Base-by-base conservation (phyloP, 148 eudicot genomes). In the Cornus florida region DNA sequence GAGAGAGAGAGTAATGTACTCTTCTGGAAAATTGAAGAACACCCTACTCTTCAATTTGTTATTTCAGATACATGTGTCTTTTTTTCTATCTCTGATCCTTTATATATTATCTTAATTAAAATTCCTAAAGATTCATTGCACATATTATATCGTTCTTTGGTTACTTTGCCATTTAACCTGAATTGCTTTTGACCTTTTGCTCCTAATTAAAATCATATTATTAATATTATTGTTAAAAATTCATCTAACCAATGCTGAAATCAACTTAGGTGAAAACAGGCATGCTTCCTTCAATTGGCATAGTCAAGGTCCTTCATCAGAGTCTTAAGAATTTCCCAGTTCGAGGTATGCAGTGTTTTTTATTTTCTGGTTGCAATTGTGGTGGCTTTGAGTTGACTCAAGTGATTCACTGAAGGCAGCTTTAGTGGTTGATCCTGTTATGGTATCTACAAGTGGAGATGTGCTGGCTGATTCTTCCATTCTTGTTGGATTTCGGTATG, bases 391-490 rank as follows among this genome's bases (percentile, higher is more conserved):
- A 83, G 78, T 76, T 80, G 79, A 86, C 77, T 50, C 33, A 62
- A 38, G 78, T 70, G 60, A 77, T 81, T 79, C 39, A 77, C 72
- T 87, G 84, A 93, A 93, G 92, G 86, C 91, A 95, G 98, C 97
- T 85, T 80, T 95, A 72, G 96, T 95, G 70, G 94, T 95, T 70
- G 98, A 95, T 86, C 98, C 98, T 84, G 98, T 95, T 62, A 91
- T 95, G 98, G 96, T 95, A 71, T 93, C 98, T 68, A 95, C 97
- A 71, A 95, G 97, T 80, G 98, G 98, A 77, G 93, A 93, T 86
- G 86, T 88, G 69, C 85, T 95, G 39, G 93, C 98, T 79, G 97
- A 90, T 81, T 87, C 94, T 64, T 86, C 92, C n/a, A 80, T 93
- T 79, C 85, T 93, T 71, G 86, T 84, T 83, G 86, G 75, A 72